phyloP scores from a whole-genome alignment of 2,329 filamentous ascomycete species.

The Pseudogymnoascus verrucosus region DNA sequence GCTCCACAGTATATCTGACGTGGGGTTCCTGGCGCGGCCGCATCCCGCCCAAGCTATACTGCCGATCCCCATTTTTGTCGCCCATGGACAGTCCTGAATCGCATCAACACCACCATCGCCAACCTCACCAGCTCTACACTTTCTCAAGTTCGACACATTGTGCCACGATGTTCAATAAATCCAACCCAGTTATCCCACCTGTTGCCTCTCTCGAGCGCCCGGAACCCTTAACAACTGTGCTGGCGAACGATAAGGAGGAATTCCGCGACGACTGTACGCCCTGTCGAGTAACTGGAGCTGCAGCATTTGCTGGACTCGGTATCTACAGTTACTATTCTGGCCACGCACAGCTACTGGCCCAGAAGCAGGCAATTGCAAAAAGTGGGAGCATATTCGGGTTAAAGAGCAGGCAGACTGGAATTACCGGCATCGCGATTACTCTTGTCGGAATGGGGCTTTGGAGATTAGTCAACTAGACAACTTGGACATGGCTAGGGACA shows the following conservation, averaged over 20 bases:
- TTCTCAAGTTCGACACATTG: background rate
- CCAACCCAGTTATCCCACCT: constrained; percentile 10
- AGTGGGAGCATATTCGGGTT: constrained; percentile 67
- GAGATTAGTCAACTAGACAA: constrained; percentile 24
- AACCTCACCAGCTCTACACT: background rate
- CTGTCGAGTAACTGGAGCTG: constrained; percentile 49
- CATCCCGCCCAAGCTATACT: constrained; percentile 2
- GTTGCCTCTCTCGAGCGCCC: constrained; percentile 19
- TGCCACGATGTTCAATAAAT: constrained; percentile 9
- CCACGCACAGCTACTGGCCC: constrained; percentile 60
- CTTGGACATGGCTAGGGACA: background rate
- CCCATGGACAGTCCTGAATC: background rate
- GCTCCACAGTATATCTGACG: constrained; percentile 5
- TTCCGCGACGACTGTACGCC: constrained; percentile 33
- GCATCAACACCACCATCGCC: background rate
- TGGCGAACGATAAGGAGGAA: constrained; percentile 19
- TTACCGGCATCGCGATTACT: constrained; percentile 58
- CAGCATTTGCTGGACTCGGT: constrained; percentile 67
- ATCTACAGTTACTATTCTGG: constrained; percentile 73
- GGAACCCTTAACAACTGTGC: constrained; percentile 21
- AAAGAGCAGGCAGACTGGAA: constrained; percentile 59
- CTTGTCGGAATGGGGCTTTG: constrained; percentile 65
- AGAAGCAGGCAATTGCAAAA: constrained; percentile 56
- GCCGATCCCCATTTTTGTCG: background rate
- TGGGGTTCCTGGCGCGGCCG: constrained; percentile 10